phyloP scores from a whole-genome alignment of 129 eudicot genomes.

The Artemisia annua region DNA sequence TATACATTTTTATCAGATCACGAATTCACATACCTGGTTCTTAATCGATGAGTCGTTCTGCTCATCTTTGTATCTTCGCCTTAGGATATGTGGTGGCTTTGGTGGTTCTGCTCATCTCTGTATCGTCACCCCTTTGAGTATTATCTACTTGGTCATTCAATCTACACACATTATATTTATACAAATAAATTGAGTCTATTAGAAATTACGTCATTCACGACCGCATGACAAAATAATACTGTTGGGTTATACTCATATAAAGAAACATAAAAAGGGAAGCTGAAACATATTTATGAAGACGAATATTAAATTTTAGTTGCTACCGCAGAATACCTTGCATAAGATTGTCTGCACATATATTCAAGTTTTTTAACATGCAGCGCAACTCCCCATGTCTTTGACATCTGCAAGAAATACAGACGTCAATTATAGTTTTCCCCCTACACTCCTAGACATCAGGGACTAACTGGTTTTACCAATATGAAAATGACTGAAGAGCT shows the following conservation, averaged over 20 bases:
- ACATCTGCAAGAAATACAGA: conserved; percentile 83
- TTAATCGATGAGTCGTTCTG: no score
- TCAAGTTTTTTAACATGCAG: conserved; percentile 87
- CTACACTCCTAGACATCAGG: neutral
- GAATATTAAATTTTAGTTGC: neutral
- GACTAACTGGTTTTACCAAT: no score
- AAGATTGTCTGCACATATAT: conserved; percentile 48
- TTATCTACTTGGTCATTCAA: no score
- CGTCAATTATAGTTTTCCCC: conserved; percentile 19
- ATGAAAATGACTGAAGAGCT: no score
- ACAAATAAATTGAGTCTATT: no score
- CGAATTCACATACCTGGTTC: no score
- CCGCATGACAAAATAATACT: conserved; percentile 21
- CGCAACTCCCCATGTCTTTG: conserved; percentile 87
- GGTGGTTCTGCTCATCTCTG: no score
- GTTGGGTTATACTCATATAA: conserved; percentile 3
- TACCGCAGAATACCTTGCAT: conserved; percentile 46
- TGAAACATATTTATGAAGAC: neutral
- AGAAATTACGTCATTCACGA: neutral
- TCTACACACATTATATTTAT: no score
- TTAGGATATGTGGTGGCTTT: no score
- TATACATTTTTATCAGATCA: no score
- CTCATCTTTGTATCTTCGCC: no score
- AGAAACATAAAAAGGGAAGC: neutral
- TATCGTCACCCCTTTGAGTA: no score